Evolutionary conservation across 768 basidiomycete species (phyloP), one percentile per base, ranked within the genome.

Genomic region (Lactarius indigo): DNA sequence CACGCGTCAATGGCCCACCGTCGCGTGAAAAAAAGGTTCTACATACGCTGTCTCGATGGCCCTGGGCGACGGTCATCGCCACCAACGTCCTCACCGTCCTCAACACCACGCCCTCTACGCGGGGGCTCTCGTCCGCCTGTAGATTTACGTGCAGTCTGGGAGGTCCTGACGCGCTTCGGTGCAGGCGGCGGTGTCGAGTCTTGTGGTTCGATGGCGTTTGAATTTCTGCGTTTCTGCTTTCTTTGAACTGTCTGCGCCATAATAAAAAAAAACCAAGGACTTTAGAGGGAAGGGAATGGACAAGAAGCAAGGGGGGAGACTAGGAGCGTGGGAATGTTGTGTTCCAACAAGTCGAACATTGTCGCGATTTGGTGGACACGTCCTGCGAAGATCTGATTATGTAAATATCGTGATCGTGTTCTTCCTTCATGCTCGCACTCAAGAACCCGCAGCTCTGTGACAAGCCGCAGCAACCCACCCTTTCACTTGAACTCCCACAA

Each of bases 241-340:
- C 79, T 84, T 74, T 90, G 87, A 1, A 81, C 82, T n/a, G 86
- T 86, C 78, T 88, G 87, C 17, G 88, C 86, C 91, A 92, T 92
- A 39, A 39, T 37, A 0, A 13, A 13, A 39, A 28, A 20, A n/a
- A 35, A 52, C 47, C 26, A 41, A 61, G 15, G 55, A n/a, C 23
- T 35, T 41, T 17, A 39, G 33, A 68, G 55, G 37, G 35, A 64
- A 54, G 31, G 57, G 30, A 55, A 41, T 20, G 59, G 55, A 28
- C 35, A 54, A 62, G 18, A 33, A 28, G 41, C 31, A 33, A 50
- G 52, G 56, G 61, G 63, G 57, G 39, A 63, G 59, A 60, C 64
- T 52, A 54, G 55, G 55, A 61, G 63, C 70, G 71, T 72, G 69
- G 62, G 69, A 71, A 66, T 69, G 60, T 70, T 64, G 26, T 30